Conservation (phyloP, 2,329 filamentous ascomycete genomes). For the Tolypocladium amazonense region DNA sequence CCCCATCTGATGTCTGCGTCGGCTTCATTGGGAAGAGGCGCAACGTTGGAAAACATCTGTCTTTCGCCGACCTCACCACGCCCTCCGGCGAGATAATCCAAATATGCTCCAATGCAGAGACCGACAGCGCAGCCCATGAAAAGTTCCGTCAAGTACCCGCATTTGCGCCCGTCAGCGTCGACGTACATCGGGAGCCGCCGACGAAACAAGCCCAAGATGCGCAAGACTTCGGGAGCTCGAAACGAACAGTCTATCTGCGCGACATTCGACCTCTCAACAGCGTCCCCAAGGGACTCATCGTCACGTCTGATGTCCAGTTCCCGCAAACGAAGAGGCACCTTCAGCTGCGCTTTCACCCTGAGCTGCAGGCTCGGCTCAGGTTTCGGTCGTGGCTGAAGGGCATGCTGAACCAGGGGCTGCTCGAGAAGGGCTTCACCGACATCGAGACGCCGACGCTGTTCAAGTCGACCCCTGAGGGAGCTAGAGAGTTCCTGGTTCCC, state of each 20-base stretch:
- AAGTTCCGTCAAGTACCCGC: conserved; percentile 34
- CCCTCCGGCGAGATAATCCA: conserved; percentile 31
- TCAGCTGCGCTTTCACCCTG: conserved; percentile 66
- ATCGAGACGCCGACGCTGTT: conserved; percentile 91
- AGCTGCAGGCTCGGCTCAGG: conserved; percentile 55
- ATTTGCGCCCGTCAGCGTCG: conserved; percentile 42
- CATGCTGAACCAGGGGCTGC: conserved; percentile 42
- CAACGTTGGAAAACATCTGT: conserved; percentile 57
- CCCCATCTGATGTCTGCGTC: conserved; percentile 9
- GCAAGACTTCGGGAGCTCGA: conserved; percentile 13
- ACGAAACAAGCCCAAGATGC: conserved; percentile 10
- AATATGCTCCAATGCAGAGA: conserved; percentile 28
- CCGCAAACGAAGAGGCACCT: conserved; percentile 67
- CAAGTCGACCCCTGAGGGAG: conserved; percentile 95
- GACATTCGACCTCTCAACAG: conserved; percentile 22
- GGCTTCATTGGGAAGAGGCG: conserved; percentile 64
- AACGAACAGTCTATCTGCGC: conserved; percentile 58
- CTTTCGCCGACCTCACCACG: conserved; percentile 51
- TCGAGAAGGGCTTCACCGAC: conserved; percentile 54
- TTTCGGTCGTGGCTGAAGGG: conserved; percentile 55
- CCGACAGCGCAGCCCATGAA: conserved; percentile 24
- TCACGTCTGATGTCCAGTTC: conserved; percentile 65
- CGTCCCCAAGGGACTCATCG: conserved; percentile 54
- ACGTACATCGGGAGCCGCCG: conserved; percentile 22
- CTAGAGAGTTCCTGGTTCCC: conserved; percentile 87